Percentiles rank a stretch among this genome's conserved stretches.
Evolutionary conservation across 805 yeast genomes (phyloP).

Genomic region (Nakazawaea ishiwadae): DNA sequence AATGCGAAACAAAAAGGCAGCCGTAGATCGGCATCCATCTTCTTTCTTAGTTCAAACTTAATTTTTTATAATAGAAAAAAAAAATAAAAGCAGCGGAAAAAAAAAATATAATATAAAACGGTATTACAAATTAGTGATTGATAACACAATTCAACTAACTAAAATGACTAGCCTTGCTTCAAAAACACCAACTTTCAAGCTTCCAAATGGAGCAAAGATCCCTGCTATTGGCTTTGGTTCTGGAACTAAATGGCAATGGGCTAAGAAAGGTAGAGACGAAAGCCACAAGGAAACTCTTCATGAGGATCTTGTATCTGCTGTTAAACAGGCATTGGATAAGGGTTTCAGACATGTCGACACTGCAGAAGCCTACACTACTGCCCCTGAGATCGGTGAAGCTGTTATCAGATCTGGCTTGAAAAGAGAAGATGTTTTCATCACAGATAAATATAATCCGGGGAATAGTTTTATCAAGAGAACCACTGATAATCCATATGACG

Average conservation of each 20-base stretch:
- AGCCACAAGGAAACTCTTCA: conserved; percentile 18
- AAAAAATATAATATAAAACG: no score
- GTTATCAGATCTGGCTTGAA: conserved; percentile 32
- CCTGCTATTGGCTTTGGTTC: conserved; percentile 52
- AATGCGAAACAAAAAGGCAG: no score
- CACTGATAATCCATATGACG: conserved; percentile 33
- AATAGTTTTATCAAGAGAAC: conserved; percentile 17
- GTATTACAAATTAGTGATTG: no score
- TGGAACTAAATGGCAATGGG: conserved; percentile 52
- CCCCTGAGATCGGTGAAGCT: conserved; percentile 48
- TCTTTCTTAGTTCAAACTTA: no score
- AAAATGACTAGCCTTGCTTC: conserved; percentile 3
- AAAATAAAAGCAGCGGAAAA: no score
- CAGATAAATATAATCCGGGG: conserved; percentile 46
- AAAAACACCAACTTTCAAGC: conserved; percentile 14
- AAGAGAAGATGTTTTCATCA: conserved; percentile 47
- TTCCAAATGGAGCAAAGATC: conserved; percentile 27
- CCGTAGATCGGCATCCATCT: no score
- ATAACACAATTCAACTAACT: neutral
- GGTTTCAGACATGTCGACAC: conserved; percentile 64
- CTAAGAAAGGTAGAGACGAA: conserved; percentile 23
- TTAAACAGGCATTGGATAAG: conserved; percentile 40
- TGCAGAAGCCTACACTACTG: conserved; percentile 62
- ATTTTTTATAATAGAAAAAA: no score
- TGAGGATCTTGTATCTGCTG: conserved; percentile 40